Evolutionary conservation across 306 rosid genomes (phyloP), one percentile per base, ranked within the genome.

Genomic region (Ormosia emarginata): DNA sequence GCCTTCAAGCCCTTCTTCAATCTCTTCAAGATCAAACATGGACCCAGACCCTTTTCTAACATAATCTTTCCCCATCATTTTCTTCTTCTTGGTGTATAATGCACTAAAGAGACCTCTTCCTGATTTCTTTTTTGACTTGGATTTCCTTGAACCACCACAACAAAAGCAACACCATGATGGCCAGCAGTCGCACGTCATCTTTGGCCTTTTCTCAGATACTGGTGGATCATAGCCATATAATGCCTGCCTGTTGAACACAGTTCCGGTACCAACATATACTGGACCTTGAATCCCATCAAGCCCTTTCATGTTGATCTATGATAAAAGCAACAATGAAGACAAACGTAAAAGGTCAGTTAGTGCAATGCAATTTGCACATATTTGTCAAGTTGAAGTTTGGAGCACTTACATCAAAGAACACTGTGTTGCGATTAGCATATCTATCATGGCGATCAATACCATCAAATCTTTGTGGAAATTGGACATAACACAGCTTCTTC

Each of bases 1-100:
- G 17, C 99, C 99, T 90, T 95, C 99, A 75, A 95, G 89, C 46
- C 99, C 99, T 87, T 95, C 99, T 82, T 95, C 99, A 79, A 93
- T 95, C 88, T 88, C 98, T 81, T 93, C 99, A 81, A 95, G 97
- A 88, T 95, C 98, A 80, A 92, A 95, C 87, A 92, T 87, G 47
- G 92, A 52, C 46, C 85, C 90, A 40, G 94, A 88, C 50, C 87
- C 98, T 80, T 87, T 87, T 61, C 87, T 83, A 71, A 80, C 87
- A 77, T 87, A 87, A 37, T 87, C 84, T 84, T 91, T 95, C 47
- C 98, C 98, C 91, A 86, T 86, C 92, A 88, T 89, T 86, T 95
- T 93, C 89, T 95, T 95, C 85, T 95, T 95, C 89, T 88, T 94
- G 32, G 66, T 13, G 89, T 87, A 82, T 6, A 93, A 74, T 50